These are phyloP conservation scores for Spathaspora passalidarum DNA, from an alignment of 805 yeast species.

Conservation along the genomic window DNA sequence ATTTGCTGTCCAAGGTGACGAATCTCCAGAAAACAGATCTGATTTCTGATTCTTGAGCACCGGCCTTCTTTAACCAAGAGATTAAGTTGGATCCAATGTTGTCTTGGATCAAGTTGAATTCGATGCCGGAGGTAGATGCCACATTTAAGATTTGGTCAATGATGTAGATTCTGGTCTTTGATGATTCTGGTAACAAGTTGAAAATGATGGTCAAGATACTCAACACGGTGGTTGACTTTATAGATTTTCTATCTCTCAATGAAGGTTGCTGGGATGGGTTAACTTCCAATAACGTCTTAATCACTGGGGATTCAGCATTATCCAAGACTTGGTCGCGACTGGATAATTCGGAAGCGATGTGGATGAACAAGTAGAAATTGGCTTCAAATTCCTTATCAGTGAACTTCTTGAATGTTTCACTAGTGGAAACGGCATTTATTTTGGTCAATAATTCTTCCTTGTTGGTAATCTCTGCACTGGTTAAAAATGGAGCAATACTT, in stretches of 20 bases:
- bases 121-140: slow-evolving; percentile 26
- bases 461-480: slow-evolving; percentile 22
- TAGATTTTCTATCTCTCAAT: slow-evolving; percentile 43
- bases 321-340: slow-evolving; percentile 25
- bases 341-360: slow-evolving; percentile 31
- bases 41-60: slow-evolving; percentile 26
- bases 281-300: slow-evolving; percentile 26
- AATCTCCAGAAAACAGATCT: slow-evolving; percentile 36
- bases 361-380: slow-evolving; percentile 38
- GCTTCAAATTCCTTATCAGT: slow-evolving; percentile 45
- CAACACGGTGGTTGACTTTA: slow-evolving; percentile 39
- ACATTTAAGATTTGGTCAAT: slow-evolving; percentile 31
- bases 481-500: slow-evolving; percentile 14
- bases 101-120: slow-evolving; percentile 31
- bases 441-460: slow-evolving; percentile 25
- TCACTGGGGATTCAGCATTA: slow-evolving; percentile 18
- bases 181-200: slow-evolving; percentile 37
- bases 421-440: slow-evolving; percentile 26
- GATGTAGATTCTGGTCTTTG: slow-evolving; percentile 28
- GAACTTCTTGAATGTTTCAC: slow-evolving; percentile 29
- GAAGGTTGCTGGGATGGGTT: slow-evolving; percentile 37
- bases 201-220: slow-evolving; percentile 39
- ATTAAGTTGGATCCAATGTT: slow-evolving; percentile 36
- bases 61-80: slow-evolving; percentile 32
- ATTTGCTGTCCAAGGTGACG: slow-evolving; percentile 30